Percentiles rank a stretch among this genome's conserved stretches.
phyloP scores from a whole-genome alignment of 2,329 filamentous ascomycete species.

The Lecanoromycetidae sp. region DNA sequence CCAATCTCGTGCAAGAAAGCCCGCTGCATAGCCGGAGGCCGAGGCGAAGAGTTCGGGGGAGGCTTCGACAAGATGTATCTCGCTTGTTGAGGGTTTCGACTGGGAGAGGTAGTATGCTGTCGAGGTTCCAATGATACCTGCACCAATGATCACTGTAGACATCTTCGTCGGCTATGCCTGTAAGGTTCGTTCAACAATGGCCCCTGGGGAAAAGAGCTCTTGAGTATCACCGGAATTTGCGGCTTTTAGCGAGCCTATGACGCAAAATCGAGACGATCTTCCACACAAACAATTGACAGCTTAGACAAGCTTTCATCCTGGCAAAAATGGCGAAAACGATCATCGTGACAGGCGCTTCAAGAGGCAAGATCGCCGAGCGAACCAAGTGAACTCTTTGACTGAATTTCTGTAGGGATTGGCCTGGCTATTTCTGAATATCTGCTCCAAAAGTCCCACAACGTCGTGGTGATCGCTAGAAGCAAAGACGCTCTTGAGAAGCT shows the following conservation, averaged over 20 bases:
- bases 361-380: conserved; percentile 33
- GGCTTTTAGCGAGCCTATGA: no score
- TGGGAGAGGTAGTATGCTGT: conserved; percentile 60
- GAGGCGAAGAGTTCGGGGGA: conserved; percentile 54
- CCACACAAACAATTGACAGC: no score
- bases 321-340: conserved; percentile 47
- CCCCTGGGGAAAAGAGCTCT: no score
- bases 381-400: conserved; percentile 5
- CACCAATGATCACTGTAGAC: conserved; percentile 53
- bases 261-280: no score
- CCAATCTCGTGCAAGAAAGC: conserved; percentile 65
- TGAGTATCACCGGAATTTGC: background rate
- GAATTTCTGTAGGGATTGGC: conserved; percentile 43
- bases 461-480: conserved; percentile 48
- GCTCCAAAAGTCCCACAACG: conserved; percentile 41
- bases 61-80: conserved; percentile 48
- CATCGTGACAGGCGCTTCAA: conserved; percentile 56
- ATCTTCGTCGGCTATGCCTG: conserved; percentile 26
- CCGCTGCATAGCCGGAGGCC: conserved; percentile 61
- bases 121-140: conserved; percentile 57
- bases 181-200: background rate
- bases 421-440: conserved; percentile 49
- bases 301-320: background rate
- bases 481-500: conserved; percentile 42
- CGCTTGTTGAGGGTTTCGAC: conserved; percentile 30